Percentiles rank a stretch among this genome's conserved stretches.
phyloP scores from a whole-genome alignment of 1,284 basidiomycete genomes.

The Inonotus obliquus region DNA sequence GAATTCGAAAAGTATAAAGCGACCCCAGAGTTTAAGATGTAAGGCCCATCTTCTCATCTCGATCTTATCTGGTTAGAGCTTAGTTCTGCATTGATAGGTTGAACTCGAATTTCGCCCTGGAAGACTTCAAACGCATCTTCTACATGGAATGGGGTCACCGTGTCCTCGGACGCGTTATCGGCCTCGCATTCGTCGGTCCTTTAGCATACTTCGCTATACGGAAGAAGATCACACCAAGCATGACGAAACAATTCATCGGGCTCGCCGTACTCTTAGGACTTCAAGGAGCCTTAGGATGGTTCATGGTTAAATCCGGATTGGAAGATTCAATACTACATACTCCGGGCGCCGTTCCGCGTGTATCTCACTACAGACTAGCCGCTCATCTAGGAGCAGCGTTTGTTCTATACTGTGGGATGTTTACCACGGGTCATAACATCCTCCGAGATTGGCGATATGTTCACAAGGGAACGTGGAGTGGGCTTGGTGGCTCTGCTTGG shows the following conservation, averaged over 20 bases:
- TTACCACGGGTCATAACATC: constrained; percentile 76
- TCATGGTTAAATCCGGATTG: constrained; percentile 98
- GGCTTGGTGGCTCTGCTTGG: constrained; percentile 43
- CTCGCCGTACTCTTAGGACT: constrained; percentile 81
- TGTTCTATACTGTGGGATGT: constrained; percentile 88
- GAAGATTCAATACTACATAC: constrained; percentile 78
- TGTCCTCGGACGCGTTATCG: constrained; percentile 88
- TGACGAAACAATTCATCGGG: constrained; percentile 62
- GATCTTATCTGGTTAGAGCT: background rate
- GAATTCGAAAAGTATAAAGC: constrained; percentile 96
- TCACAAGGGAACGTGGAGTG: constrained; percentile 38
- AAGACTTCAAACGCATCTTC: constrained; percentile 96
- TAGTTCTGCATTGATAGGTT: constrained; percentile 45
- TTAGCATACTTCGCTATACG: constrained; percentile 74
- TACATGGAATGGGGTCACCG: constrained; percentile 99
- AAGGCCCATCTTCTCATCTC: constrained; percentile 32
- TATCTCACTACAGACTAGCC: constrained; percentile 95
- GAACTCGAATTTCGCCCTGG: constrained; percentile 82
- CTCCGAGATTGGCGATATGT: constrained; percentile 81
- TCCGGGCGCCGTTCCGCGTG: constrained; percentile 85
- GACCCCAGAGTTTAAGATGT: constrained; percentile 96
- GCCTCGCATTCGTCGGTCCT: constrained; percentile 75
- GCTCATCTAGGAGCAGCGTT: constrained; percentile 92
- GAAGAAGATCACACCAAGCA: constrained; percentile 58
- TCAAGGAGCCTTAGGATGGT: constrained; percentile 95